phyloP scores from a whole-genome alignment of 1,139 yeast genomes.

The Spencermartinsiella ligniputridi region DNA sequence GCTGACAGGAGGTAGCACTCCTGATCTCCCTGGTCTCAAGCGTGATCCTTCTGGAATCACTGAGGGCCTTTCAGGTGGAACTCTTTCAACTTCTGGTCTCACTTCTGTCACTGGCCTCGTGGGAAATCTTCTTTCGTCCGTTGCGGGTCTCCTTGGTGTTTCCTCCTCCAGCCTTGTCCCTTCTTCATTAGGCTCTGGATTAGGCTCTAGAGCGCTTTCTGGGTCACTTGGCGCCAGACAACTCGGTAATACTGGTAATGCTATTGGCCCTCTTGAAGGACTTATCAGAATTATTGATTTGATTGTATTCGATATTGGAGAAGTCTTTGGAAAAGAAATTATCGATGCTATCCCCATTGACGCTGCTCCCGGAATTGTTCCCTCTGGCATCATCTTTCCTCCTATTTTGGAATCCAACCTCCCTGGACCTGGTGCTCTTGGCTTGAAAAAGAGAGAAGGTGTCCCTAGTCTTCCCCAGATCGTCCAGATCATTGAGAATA shows the following conservation, averaged over 20 bases:
- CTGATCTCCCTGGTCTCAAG: background rate
- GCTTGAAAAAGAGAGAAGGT: background rate
- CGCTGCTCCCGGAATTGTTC: background rate
- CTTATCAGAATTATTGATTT: background rate
- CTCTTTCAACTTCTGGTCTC: background rate
- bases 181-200: background rate
- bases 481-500: constrained; percentile 1
- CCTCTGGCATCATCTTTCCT: background rate
- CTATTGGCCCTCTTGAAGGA: background rate
- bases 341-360: background rate
- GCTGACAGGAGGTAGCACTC: background rate
- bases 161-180: background rate
- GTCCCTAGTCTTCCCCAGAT: background rate
- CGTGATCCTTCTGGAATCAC: too few species aligned
- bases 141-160: background rate
- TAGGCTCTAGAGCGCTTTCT: background rate
- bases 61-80: background rate
- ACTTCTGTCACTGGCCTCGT: background rate
- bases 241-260: background rate
- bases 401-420: background rate
- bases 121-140: background rate
- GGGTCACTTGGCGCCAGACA: background rate
- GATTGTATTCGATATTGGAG: background rate
- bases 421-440: background rate
- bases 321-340: background rate